A percentile compares a stretch with the other conserved stretches of the same genome.
These are phyloP conservation scores for Albatrellus ellisii DNA, from an alignment of 768 basidiomycete genomes.

Conservation along the genomic window DNA sequence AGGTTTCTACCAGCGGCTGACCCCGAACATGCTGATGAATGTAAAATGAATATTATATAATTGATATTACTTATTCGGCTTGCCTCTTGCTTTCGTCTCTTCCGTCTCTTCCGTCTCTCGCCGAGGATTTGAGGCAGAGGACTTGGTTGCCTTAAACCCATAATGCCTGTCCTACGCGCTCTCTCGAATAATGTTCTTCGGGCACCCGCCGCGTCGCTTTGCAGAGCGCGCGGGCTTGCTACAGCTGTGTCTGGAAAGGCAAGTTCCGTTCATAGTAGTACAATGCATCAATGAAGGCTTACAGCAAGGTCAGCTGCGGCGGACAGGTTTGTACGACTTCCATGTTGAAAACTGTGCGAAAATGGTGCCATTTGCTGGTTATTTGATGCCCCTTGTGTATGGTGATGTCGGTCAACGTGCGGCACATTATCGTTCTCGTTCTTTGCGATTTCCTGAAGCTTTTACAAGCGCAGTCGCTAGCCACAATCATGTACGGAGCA, in stretches of 20 bases:
- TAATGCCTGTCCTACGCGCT: too few species aligned
- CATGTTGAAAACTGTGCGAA: slow-evolving; percentile 75
- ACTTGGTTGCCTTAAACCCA: too few species aligned
- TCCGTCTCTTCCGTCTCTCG: too few species aligned
- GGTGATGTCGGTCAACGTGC: slow-evolving; percentile 69
- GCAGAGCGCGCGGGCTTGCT: not conserved
- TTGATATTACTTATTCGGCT: too few species aligned
- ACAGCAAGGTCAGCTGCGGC: slow-evolving; percentile 31
- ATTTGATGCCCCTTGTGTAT: slow-evolving; percentile 86
- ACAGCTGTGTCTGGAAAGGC: not conserved
- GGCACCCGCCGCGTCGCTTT: too few species aligned
- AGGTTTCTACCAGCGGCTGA: too few species aligned
- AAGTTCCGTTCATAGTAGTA: not conserved
- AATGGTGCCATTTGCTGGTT: slow-evolving; percentile 96
- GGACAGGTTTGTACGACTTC: slow-evolving; percentile 81
- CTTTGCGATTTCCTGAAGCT: not conserved
- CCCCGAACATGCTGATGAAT: too few species aligned
- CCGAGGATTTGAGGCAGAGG: too few species aligned
- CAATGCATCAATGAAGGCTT: not conserved
- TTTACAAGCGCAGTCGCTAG: slow-evolving; percentile 49
- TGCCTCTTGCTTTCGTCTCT: too few species aligned
- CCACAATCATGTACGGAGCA: slow-evolving; percentile 77
- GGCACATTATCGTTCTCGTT: slow-evolving; percentile 11
- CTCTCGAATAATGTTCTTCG: too few species aligned
- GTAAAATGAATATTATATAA: too few species aligned